Conservation (phyloP, 2,329 filamentous ascomycete genomes). For the Ophiocordyceps camponoti-saundersi region DNA sequence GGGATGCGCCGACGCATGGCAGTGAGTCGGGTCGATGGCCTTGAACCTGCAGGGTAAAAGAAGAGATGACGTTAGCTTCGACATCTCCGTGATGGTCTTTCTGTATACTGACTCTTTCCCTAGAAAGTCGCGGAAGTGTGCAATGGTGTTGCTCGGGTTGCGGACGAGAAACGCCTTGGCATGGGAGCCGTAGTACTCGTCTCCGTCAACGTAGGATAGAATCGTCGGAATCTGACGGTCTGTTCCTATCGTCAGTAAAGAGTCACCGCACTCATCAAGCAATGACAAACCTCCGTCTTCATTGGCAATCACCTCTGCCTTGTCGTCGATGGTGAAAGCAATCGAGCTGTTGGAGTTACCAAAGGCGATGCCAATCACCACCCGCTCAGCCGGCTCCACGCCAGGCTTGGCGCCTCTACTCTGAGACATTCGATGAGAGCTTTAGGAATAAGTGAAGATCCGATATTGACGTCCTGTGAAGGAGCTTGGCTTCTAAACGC, state of each 20-base stretch:
- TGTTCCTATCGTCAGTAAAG: constrained; percentile 14
- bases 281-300: constrained; percentile 70
- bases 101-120: constrained; percentile 55
- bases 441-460: too few species aligned
- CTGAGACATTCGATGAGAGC: constrained; percentile 25
- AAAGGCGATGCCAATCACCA: constrained; percentile 89
- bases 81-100: background rate
- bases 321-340: constrained; percentile 82
- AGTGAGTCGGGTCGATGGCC: constrained; percentile 88
- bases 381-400: constrained; percentile 38
- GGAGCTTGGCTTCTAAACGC: too few species aligned
- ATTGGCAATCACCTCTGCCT: constrained; percentile 95
- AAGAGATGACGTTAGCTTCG: constrained; percentile 1
- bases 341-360: constrained; percentile 98
- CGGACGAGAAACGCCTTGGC: constrained; percentile 87
- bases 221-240: constrained; percentile 94
- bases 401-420: constrained; percentile 23
- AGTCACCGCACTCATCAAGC: background rate
- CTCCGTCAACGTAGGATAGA: constrained; percentile 85
- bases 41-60: constrained; percentile 54
- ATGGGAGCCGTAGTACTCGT: constrained; percentile 92
- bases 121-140: constrained; percentile 90
- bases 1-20: constrained; percentile 85
- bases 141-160: constrained; percentile 83
- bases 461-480: too few species aligned